phyloP scores from a whole-genome alignment of 768 basidiomycete species.

The Porpolomopsis calyptriformis region DNA sequence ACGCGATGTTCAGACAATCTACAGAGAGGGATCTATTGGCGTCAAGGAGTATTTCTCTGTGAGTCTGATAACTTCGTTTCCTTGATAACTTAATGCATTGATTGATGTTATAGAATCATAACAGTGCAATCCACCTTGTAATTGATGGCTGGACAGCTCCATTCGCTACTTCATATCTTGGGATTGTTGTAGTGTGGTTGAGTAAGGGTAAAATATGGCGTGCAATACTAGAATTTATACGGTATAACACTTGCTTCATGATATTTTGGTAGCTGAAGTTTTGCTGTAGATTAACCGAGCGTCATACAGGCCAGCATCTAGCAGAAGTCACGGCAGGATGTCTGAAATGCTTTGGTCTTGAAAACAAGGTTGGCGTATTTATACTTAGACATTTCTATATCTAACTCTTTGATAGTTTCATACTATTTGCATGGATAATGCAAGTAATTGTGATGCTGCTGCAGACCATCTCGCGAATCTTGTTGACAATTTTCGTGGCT shows the following conservation, averaged over 20 bases:
- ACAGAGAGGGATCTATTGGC: not conserved
- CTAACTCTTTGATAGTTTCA: no score
- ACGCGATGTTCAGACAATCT: not conserved
- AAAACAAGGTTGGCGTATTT: slow-evolving; percentile 18
- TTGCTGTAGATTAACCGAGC: slow-evolving; percentile 10
- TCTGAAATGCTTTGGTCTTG: slow-evolving; percentile 17
- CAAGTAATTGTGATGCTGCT: no score
- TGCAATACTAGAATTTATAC: slow-evolving; percentile 16
- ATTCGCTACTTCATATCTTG: slow-evolving; percentile 19
- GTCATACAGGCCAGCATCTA: slow-evolving; percentile 22
- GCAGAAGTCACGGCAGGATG: slow-evolving; percentile 16
- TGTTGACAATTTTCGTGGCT: no score
- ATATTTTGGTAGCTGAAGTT: not conserved
- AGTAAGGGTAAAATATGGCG: slow-evolving; percentile 11
- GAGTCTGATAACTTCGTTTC: not conserved
- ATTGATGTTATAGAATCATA: slow-evolving; percentile 4
- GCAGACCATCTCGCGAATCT: no score
- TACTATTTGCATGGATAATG: no score
- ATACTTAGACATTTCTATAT: no score
- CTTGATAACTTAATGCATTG: not conserved
- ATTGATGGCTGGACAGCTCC: slow-evolving; percentile 24
- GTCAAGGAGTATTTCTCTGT: not conserved
- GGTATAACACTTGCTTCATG: slow-evolving; percentile 11
- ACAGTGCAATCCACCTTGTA: slow-evolving; percentile 17
- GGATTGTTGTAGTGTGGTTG: slow-evolving; percentile 17